phyloP scores from a whole-genome alignment of 345 rosid species.

The Salix exigua region DNA sequence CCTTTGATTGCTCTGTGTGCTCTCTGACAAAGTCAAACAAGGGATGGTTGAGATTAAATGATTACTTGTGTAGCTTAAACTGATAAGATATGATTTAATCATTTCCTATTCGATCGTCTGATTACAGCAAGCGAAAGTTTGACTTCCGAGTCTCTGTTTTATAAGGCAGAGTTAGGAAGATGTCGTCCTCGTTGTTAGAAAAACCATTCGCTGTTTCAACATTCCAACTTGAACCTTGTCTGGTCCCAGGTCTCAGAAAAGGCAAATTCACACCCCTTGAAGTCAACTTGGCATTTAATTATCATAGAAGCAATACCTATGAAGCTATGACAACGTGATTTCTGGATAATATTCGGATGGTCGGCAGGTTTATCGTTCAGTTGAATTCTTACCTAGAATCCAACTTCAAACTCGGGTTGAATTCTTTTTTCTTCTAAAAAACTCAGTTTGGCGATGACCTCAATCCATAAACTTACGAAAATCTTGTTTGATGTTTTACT shows the following conservation, averaged over 20 bases:
- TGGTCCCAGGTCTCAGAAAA: background rate
- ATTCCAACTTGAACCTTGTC: background rate
- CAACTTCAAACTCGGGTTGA: too few relatives aligned
- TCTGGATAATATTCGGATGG: background rate
- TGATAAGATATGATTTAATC: background rate
- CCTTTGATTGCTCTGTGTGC: background rate
- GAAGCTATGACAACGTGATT: background rate
- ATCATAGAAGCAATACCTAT: background rate
- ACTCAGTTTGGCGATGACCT: too few relatives aligned
- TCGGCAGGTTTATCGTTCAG: too few relatives aligned
- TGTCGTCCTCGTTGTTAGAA: background rate
- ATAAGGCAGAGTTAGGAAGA: background rate
- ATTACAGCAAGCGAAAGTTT: background rate
- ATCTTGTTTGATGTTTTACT: too few relatives aligned
- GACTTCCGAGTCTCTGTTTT: background rate
- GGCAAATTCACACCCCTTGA: background rate
- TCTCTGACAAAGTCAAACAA: background rate
- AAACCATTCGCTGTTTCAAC: background rate
- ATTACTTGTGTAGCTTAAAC: too few relatives aligned
- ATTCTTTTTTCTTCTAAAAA: too few relatives aligned
- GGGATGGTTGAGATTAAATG: background rate
- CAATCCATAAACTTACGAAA: too few relatives aligned
- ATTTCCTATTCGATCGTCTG: background rate
- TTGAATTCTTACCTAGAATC: too few relatives aligned
- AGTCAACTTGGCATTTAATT: background rate